A percentile compares a stretch with the other conserved stretches of the same genome.
Evolutionary conservation across 2,329 filamentous ascomycete species (phyloP).

Genomic region (Alternaria arborescens): DNA sequence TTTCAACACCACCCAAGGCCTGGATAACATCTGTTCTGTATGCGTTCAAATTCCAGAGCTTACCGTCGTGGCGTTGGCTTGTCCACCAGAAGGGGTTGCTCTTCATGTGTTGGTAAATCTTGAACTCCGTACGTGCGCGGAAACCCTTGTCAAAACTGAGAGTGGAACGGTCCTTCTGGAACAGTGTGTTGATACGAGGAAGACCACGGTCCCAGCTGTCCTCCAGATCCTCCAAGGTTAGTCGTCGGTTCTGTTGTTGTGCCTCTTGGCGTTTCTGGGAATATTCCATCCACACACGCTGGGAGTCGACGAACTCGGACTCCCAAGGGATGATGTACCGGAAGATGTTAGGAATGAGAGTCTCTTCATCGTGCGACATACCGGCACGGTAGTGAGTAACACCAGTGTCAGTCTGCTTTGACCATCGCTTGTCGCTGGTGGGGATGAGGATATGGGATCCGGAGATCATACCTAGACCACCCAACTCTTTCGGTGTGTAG

Average conservation of each 20-base stretch:
- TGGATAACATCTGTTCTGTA: conserved; percentile 98
- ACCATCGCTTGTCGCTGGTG: conserved; percentile 97
- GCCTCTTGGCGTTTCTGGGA: conserved; percentile 97
- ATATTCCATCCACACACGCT: conserved; percentile 98
- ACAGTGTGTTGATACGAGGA: conserved; percentile 96
- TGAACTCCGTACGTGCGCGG: conserved; percentile 94
- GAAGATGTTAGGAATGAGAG: conserved; percentile 98
- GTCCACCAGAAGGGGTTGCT: conserved; percentile 99
- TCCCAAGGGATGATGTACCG: conserved; percentile 99
- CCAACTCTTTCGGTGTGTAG: conserved; percentile 97
- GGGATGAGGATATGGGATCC: conserved; percentile 98
- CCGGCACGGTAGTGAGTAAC: conserved; percentile 96
- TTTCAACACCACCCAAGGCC: conserved; percentile 94
- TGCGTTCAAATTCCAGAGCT: conserved; percentile 95
- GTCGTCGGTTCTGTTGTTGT: conserved; percentile 92
- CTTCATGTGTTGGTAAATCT: conserved; percentile 98
- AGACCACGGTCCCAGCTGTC: conserved; percentile 98
- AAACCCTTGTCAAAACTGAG: conserved; percentile 99
- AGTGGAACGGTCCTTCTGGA: conserved; percentile 97
- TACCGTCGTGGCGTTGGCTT: conserved; percentile 94
- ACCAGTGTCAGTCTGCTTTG: conserved; percentile 95
- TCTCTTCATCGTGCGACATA: conserved; percentile 99
- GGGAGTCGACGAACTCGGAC: conserved; percentile 97
- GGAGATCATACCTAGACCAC: conserved; percentile 98
- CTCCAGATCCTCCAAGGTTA: conserved; percentile 95